Evolutionary conservation across 768 basidiomycete genomes (phyloP).

Genomic region (Podaxis sp.): DNA sequence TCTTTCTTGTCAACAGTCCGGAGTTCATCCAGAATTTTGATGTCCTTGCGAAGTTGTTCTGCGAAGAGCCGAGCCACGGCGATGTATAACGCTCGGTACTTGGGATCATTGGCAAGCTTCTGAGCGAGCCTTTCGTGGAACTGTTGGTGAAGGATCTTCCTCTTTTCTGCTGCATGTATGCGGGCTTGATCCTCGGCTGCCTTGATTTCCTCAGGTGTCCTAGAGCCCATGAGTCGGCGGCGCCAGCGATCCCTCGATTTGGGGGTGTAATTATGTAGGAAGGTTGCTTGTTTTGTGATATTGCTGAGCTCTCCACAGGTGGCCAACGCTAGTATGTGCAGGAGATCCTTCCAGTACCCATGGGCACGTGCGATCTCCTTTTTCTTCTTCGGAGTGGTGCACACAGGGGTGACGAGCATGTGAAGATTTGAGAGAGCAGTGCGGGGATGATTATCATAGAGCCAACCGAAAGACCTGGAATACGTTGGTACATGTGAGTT

Average conservation of each 20-base stretch:
- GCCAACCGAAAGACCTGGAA: constrained; percentile 60
- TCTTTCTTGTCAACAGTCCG: constrained; percentile 31
- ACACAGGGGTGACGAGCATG: constrained; percentile 52
- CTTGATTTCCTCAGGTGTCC: constrained; percentile 19
- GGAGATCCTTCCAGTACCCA: constrained; percentile 77
- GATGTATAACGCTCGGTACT: constrained; percentile 63
- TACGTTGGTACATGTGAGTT: neutral
- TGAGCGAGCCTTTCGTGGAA: constrained; percentile 35
- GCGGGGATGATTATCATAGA: constrained; percentile 66
- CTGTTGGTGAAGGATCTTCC: constrained; percentile 22
- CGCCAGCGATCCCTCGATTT: neutral
- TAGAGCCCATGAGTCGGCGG: neutral
- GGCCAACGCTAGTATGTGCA: constrained; percentile 66
- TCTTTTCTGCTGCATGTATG: constrained; percentile 23
- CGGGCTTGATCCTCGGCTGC: constrained; percentile 15
- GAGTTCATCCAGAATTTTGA: constrained; percentile 37
- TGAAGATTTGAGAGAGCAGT: constrained; percentile 66
- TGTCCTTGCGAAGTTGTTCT: constrained; percentile 48
- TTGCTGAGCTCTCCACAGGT: constrained; percentile 47
- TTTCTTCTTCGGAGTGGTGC: constrained; percentile 32
- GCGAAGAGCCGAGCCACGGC: constrained; percentile 62
- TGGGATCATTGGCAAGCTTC: constrained; percentile 43
- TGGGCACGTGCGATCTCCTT: constrained; percentile 37
- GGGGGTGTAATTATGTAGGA: constrained; percentile 28
- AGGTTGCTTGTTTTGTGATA: constrained; percentile 21